These are phyloP conservation scores for Sphaerosporella brunnea DNA, from an alignment of 495 filamentous ascomycete species.

Conservation along the genomic window DNA sequence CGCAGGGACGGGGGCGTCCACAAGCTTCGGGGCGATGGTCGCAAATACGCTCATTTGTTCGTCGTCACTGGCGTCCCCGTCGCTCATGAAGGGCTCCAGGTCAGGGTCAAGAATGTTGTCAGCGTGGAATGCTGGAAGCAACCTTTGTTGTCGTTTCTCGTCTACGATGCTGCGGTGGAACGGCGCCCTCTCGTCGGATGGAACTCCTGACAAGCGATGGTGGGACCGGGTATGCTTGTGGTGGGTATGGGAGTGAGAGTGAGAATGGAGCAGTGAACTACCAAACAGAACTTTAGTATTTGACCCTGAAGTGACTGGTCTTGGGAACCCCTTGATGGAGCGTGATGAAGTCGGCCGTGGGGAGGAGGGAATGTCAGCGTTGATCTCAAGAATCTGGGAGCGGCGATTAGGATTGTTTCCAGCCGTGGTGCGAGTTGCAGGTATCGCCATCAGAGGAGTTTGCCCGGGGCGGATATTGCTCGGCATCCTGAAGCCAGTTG, in stretches of 20 bases:
- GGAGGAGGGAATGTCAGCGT: slow-evolving; percentile 47
- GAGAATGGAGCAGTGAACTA: slow-evolving; percentile 27
- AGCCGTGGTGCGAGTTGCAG: slow-evolving; percentile 65
- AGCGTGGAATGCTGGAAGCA: slow-evolving; percentile 78
- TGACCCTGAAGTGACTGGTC: slow-evolving; percentile 47
- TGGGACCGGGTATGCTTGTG: slow-evolving; percentile 54
- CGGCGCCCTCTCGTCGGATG: slow-evolving; percentile 53
- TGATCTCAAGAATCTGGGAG: slow-evolving; percentile 84
- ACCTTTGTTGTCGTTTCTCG: slow-evolving; percentile 45
- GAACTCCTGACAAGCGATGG: slow-evolving; percentile 37
- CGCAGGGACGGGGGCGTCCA: slow-evolving; percentile 2
- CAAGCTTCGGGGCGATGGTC: slow-evolving; percentile 34
- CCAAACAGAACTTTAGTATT: slow-evolving; percentile 4
- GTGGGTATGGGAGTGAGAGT: slow-evolving; percentile 72
- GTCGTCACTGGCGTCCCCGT: slow-evolving; percentile 79
- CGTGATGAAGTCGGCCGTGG: slow-evolving; percentile 75
- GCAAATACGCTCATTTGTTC: slow-evolving; percentile 78
- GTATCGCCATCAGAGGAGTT: slow-evolving; percentile 61
- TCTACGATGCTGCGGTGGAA: slow-evolving; percentile 59
- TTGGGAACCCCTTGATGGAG: slow-evolving; percentile 67
- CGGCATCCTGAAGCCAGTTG: slow-evolving; percentile 19
- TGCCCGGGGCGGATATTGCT: slow-evolving; percentile 21
- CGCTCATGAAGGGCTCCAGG: slow-evolving; percentile 84
- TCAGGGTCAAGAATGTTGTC: slow-evolving; percentile 98
- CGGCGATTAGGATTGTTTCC: slow-evolving; percentile 57